Evolutionary conservation across 495 filamentous ascomycete species (phyloP).

Genomic region (Trichoderma orchidacearum): DNA sequence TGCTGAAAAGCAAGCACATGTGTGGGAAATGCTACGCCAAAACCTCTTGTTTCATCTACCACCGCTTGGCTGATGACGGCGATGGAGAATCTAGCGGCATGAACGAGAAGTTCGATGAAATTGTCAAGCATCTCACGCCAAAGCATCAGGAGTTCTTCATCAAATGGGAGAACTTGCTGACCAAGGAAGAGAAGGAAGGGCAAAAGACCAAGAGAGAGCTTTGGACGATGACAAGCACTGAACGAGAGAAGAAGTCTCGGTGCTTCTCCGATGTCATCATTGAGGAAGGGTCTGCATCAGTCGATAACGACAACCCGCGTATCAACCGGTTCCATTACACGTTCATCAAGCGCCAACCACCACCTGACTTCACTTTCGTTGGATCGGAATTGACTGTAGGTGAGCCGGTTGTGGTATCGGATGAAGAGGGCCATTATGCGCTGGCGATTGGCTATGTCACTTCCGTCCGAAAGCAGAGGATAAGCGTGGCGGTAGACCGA

Average conservation of each 20-base stretch:
- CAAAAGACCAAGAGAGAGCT: constrained; percentile 76
- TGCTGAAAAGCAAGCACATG: constrained; percentile 64
- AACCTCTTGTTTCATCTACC: constrained; percentile 81
- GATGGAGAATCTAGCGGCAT: constrained; percentile 66
- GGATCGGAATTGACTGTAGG: constrained; percentile 84
- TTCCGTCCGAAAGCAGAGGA: constrained; percentile 52
- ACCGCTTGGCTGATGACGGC: constrained; percentile 79
- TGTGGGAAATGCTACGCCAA: constrained; percentile 83
- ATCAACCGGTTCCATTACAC: constrained; percentile 86
- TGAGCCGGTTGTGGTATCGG: constrained; percentile 92
- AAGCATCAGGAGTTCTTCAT: constrained; percentile 70
- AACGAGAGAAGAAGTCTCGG: constrained; percentile 75
- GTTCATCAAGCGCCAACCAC: constrained; percentile 51
- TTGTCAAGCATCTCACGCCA: constrained; percentile 59
- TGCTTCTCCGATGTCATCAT: constrained; percentile 54
- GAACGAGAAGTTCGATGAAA: constrained; percentile 59
- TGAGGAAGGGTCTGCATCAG: constrained; percentile 56
- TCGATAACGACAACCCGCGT: constrained; percentile 52
- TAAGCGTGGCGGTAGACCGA: constrained; percentile 81
- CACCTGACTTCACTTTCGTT: constrained; percentile 57
- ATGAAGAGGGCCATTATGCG: constrained; percentile 88
- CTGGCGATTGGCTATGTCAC: constrained; percentile 84
- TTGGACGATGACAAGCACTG: constrained; percentile 85
- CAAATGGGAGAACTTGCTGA: constrained; percentile 87
- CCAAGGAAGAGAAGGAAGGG: constrained; percentile 82